Evolutionary conservation across 1,284 basidiomycete genomes (phyloP), one percentile per base, ranked within the genome.

Genomic region (Melampsora occidentalis): DNA sequence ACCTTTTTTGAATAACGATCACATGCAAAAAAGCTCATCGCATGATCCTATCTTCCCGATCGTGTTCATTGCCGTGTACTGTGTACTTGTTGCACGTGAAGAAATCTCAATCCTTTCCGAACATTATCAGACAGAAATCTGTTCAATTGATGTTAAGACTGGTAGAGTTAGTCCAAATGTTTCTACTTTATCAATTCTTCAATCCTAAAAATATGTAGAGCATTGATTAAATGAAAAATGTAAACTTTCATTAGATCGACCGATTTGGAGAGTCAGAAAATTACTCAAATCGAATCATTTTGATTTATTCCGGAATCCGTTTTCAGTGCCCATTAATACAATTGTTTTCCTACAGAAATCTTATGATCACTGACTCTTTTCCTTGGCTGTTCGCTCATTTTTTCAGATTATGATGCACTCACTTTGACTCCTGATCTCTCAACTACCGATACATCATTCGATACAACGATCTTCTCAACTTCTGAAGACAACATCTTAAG

Each of bases 241-340:
- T n/a, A 25, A 22, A 14, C 51, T 28, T 4, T 22, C 14, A 35
- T 49, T n/a, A 73, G 71, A 53, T 67, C 22, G 71, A 73, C 25
- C 28, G 71, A 28, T 73, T 73, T 48, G 71, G 71, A 59, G 62
- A 73, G 42, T 28, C 31, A 7, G 46, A 69, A 18, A 65, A 69
- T 2, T 75, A 65, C 70, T 75, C 78, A n/a, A 79, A 51, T 81
- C 86, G 88, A 28, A 89, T 87, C 68, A 84, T 96, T 12, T 82
- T 97, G 18, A 86, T 97, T 3, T 97, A 97, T 84, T 93, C 91
- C 1, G 94, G 94, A 9, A 95, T 96, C 71, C 94, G 84, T 84
- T 62, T 79, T 83, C 81, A 0, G 20, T 33, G 16, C 25, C 20
- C 18, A 35, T 46, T 61, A 42, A n/a, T n/a, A n/a, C 18, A 7